These are phyloP conservation scores for Thuidium tamariscinum DNA, from an alignment of 225 moss, liverwort and hornwort species.

Conservation along the genomic window DNA sequence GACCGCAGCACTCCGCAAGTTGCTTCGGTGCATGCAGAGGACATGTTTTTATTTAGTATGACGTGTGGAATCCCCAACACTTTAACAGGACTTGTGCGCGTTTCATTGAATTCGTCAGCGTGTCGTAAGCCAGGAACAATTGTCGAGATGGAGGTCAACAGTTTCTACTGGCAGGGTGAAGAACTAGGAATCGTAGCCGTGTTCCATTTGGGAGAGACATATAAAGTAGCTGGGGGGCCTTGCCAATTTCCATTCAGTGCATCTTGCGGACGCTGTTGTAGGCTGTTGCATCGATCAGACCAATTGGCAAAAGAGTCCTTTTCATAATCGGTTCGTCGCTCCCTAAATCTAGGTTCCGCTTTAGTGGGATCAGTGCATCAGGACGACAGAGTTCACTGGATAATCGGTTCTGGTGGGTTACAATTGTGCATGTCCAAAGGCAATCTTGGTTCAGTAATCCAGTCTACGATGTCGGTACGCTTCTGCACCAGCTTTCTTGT, in stretches of 20 bases:
- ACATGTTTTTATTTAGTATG: too few relatives aligned
- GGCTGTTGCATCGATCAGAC: not conserved
- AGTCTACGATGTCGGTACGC: conserved; percentile 1
- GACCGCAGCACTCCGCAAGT: not conserved
- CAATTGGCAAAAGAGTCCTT: not conserved
- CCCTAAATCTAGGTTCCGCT: not conserved
- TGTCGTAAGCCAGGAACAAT: not conserved
- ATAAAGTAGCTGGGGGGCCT: not conserved
- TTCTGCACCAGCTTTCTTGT: not conserved
- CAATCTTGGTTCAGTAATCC: not conserved
- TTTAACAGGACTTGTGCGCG: not conserved
- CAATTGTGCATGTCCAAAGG: not conserved
- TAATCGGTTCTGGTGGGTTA: not conserved
- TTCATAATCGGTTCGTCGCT: not conserved
- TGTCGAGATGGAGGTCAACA: not conserved
- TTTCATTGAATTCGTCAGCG: not conserved
- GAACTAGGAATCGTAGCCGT: too few relatives aligned
- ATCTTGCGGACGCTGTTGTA: not conserved
- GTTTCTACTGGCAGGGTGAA: not conserved
- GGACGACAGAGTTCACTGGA: not conserved
- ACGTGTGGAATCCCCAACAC: not conserved
- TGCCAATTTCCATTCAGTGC: not conserved
- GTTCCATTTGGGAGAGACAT: not conserved
- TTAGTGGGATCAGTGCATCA: not conserved
- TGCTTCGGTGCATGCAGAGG: not conserved